These are phyloP conservation scores for Boletus pseudo-olivaceus DNA, from an alignment of 768 basidiomycete species.

Conservation along the genomic window DNA sequence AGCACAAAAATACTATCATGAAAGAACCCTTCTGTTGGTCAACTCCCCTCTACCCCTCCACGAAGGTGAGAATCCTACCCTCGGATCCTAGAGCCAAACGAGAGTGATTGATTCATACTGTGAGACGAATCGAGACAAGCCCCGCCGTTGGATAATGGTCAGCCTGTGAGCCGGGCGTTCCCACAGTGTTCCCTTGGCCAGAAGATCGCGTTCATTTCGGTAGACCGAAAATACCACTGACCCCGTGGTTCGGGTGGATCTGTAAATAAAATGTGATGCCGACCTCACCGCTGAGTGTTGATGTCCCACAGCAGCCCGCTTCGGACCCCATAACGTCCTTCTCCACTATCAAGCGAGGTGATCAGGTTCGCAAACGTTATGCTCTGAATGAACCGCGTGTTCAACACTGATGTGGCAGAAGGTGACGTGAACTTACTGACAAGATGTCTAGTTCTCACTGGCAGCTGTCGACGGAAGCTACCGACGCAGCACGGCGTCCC, in stretches of 20 bases:
- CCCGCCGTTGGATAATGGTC: not conserved
- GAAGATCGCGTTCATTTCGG: not conserved
- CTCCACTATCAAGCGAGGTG: conserved; percentile 16
- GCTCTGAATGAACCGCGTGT: conserved; percentile 2
- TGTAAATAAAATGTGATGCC: conserved; percentile 3
- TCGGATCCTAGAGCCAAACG: not conserved
- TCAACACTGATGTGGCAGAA: conserved; percentile 8
- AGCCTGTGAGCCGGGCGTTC: not conserved
- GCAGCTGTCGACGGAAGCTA: not conserved
- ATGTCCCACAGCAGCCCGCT: conserved; percentile 13
- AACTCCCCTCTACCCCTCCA: not conserved
- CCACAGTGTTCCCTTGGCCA: not conserved
- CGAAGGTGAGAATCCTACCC: conserved; percentile 7
- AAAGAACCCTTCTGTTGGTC: not conserved
- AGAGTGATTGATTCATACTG: not conserved
- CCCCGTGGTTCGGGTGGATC: conserved; percentile 2
- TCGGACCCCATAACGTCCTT: conserved; percentile 27
- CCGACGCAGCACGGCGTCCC: conserved; percentile 1
- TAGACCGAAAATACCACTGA: conserved; percentile 1
- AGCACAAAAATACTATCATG: conserved; percentile 8
- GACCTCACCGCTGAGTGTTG: not conserved
- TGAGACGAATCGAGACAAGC: not conserved
- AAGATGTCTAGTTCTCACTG: not conserved
- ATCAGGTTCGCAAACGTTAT: conserved; percentile 9
- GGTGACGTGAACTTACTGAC: not conserved